Evolutionary conservation across 345 rosid species (phyloP), one percentile per base, ranked within the genome.

Genomic region (Hevea brasiliensis): DNA sequence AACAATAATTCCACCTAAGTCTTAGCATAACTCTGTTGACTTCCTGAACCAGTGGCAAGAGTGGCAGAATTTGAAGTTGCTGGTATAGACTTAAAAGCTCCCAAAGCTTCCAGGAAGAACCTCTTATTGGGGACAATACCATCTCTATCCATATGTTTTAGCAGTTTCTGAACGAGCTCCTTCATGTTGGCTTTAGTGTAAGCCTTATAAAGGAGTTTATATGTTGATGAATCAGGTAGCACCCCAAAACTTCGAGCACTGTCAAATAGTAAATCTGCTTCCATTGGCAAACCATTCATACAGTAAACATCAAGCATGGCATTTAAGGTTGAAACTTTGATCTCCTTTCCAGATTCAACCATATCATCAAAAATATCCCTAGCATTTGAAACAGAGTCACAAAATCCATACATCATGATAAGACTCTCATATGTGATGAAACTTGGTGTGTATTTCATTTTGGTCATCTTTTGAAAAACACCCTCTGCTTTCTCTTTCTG

Each of bases 291-390:
- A 58, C 87, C 85, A 72, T 87, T 91, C 84, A 75, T 80, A 83
- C 97, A 91, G 76, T 93, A 93, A 70, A 82, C 98, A 32, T 87
- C 94, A 65, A 93, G 97, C 89, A 91, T 87, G 1, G 88, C 84
- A 81, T 94, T 94, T 35, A 94, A 80, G 44, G 95, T 89, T 26
- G 97, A 92, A 37, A 75, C 85, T 71, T 81, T 90, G 35, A 87
- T 59, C 81, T 81, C 89, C 77, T 70, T 88, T 50, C 87, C 83
- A 3, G 90, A 92, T 64, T 76, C 80, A 57, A 82, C 75, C 83
- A 89, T 67, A 44, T 80, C 83, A 42, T 92, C 90, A 72, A 87
- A 94, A 60, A 87, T 72, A 65, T 92, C 94, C 77, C 93, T 82
- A 48, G 97, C 97, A 77, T 70, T 81, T 21, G 90, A 85, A 67